These are phyloP conservation scores for Cunninghamia lanceolata DNA, from an alignment of 75 land plant species.

Conservation along the genomic window DNA sequence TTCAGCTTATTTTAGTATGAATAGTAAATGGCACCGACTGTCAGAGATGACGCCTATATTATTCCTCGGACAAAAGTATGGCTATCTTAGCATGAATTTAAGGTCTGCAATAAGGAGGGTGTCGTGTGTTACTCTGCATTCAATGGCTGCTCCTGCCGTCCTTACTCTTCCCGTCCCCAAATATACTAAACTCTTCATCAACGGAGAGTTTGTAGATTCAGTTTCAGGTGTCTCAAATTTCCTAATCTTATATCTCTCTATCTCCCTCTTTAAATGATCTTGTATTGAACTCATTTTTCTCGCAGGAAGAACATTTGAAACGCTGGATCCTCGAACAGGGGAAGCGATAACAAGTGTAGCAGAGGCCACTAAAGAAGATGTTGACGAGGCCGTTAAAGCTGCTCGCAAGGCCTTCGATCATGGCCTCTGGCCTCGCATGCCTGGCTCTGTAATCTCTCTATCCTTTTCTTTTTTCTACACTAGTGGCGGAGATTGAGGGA, in stretches of 20 bases:
- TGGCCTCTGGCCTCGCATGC: slow-evolving; percentile 70
- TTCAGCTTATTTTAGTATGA: too few species aligned
- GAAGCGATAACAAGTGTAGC: slow-evolving; percentile 31
- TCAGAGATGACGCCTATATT: too few species aligned
- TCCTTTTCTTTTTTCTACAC: neutral
- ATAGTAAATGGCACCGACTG: too few species aligned
- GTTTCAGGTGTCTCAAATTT: slow-evolving; percentile 45
- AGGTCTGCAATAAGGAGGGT: too few species aligned
- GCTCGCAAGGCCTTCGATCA: slow-evolving; percentile 70
- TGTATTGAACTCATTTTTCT: too few species aligned
- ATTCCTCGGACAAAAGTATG: too few species aligned
- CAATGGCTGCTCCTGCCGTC: too few species aligned
- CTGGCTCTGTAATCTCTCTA: slow-evolving; percentile 35
- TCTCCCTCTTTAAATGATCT: neutral
- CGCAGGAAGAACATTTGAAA: slow-evolving; percentile 69
- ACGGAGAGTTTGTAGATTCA: slow-evolving; percentile 74
- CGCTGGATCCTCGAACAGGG: slow-evolving; percentile 61
- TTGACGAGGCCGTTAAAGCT: slow-evolving; percentile 54
- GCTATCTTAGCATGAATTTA: too few species aligned
- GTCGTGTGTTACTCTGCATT: too few species aligned
- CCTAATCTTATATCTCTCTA: neutral
- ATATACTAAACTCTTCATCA: slow-evolving; percentile 71
- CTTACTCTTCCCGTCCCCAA: slow-evolving; percentile 8
- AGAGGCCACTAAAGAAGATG: too few species aligned
- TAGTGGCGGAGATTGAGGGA: too few species aligned